Evolutionary conservation across 2,329 filamentous ascomycete species (phyloP), one percentile per base, ranked within the genome.

Genomic region (Podosphaera fusca): DNA sequence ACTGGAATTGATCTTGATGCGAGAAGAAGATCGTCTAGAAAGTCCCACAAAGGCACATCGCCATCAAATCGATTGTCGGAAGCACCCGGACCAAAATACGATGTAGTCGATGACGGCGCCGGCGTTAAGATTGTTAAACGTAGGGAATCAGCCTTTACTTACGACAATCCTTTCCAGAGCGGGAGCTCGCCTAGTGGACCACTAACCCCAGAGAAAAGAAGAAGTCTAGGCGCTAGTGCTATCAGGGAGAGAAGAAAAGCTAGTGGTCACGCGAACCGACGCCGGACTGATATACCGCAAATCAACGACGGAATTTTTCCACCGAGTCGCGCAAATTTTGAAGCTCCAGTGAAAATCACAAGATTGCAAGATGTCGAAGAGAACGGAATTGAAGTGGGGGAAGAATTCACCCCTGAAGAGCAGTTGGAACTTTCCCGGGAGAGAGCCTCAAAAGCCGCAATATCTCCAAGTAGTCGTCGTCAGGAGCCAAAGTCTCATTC

Each of bases 321-420:
- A 4, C 75, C 77, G 1, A 71, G 76, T 14, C 75, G 79, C 40
- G 75, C 74, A 55, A 77, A 75, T 0, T 80, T 84, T 59, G 78
- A 81, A 58, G 72, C 80, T 36, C 73, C 79, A 0, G 68, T 73
- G 45, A 71, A 72, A 55, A 52, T 31, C 7, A 36, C 8, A n/a
- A 63, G 57, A 58, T 69, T 69, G 51, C 69, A 70, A 47, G 71
- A 75, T 56, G 64, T 70, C 10, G 71, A 70, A 58, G 63, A 65
- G 5, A 70, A 73, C 55, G 64, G 70, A 10, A 67, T 86, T 4
- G 82, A 88, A 59, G 75, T 82, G 0, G 86, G 85, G 2, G 92
- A 96, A 68, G 92, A 98, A 65, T 98, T 96, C 62, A 95, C 89
- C 0, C 86, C 89, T 0, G 87, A 95, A 61, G 90, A 87, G 66